Conservation (phyloP, 1,139 yeast species). For the Blastobotrys persicus region DNA sequence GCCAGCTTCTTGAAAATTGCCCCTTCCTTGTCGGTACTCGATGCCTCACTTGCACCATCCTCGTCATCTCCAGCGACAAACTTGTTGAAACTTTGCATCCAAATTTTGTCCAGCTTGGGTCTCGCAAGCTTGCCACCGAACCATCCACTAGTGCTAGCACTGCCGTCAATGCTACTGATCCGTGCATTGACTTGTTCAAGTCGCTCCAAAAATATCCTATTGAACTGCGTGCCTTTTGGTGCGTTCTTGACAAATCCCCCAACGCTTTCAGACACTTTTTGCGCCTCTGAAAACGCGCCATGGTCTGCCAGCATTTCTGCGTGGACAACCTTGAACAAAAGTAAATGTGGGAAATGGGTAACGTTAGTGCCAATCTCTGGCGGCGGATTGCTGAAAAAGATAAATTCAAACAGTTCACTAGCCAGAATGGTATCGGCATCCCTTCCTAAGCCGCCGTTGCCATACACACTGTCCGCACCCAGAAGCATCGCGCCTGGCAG, state of each 20-base stretch:
- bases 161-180: conserved; percentile 33
- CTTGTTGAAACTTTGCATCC: conserved; percentile 74
- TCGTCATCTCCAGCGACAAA: conserved; percentile 87
- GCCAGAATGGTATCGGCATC: conserved; percentile 48
- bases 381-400: conserved; percentile 39
- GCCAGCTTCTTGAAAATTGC: conserved; percentile 19
- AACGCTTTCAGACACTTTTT: conserved; percentile 56
- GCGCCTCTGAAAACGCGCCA: conserved; percentile 57
- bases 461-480: conserved; percentile 28
- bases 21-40: conserved; percentile 42
- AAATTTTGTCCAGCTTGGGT: conserved; percentile 76
- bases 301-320: conserved; percentile 64
- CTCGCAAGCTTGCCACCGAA: conserved; percentile 61
- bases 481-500: conserved; percentile 28
- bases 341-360: conserved; percentile 49
- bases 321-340: conserved; percentile 56
- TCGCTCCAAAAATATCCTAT: conserved; percentile 40
- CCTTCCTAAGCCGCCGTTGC: conserved; percentile 30
- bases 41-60: conserved; percentile 19
- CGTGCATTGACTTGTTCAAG: conserved; percentile 37
- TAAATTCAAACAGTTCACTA: conserved; percentile 72
- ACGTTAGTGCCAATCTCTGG: conserved; percentile 36
- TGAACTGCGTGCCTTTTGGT: conserved; percentile 41
- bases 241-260: conserved; percentile 45
- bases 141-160: conserved; percentile 49